Evolutionary conservation across 148 eudicot genomes (phyloP), one percentile per base, ranked within the genome.

Genomic region (Fagopyrum esculentum): DNA sequence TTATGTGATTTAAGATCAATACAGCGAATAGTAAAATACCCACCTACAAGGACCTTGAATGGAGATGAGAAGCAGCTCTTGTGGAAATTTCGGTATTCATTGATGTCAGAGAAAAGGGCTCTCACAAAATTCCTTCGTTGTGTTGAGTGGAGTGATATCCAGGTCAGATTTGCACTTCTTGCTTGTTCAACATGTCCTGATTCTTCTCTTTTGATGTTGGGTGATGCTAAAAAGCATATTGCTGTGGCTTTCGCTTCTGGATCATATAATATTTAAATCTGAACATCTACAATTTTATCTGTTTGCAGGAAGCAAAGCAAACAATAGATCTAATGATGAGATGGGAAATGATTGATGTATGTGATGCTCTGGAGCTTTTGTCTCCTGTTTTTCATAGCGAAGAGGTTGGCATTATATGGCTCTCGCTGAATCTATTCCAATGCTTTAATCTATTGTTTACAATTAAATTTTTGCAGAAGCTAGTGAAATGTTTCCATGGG

Each of bases 91-190:
- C 93, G 99, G n/a, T 95, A 90, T 80, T 95, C 97, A 70, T 81
- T 90, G 81, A 94, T 94, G 98, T 81, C 91, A 45, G 97, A 94
- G 85, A 94, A 89, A 82, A 91, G 89, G 79, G 98, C 96, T 77
- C 90, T 94, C 56, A 92, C 99, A 75, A 92, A 90, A 83, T 95
- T 92, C 78, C 93, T 95, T 12, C 92, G 97, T 6, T 92, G 99
- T 84, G 99, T 95, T 71, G 99, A 95, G 82, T 95, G 99, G 99
- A 95, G 99, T 86, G 99, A 95, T 86, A 82, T 95, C 72, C 99
- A 92, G 96, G 99, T 90, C 47, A 50, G 48, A 46, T 61, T 73
- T 22, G 6, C 68, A 13, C 73, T 46, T 54, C 52, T 40, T 50
- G 45, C 40, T 35, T 35, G 40, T 35, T 2, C 40, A 35, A 1